Evolutionary conservation across 2,329 filamentous ascomycete species (phyloP).

Genomic region (Teratosphaeria destructans): DNA sequence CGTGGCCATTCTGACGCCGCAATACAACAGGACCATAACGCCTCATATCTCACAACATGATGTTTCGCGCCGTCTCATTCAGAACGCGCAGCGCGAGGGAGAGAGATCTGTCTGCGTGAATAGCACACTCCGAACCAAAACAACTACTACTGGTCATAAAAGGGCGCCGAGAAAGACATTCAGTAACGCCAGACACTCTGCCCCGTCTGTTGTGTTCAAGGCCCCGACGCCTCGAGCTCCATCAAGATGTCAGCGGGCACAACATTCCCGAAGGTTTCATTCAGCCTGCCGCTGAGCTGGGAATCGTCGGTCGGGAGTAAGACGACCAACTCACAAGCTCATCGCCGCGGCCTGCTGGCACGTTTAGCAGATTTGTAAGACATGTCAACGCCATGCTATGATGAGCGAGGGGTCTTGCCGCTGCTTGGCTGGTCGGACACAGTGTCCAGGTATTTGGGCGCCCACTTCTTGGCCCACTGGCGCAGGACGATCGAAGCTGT

Average conservation of each 20-base stretch:
- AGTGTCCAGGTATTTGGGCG: constrained; percentile 25
- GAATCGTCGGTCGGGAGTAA: not conserved
- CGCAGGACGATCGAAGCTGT: constrained; percentile 82
- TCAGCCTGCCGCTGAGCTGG: not conserved
- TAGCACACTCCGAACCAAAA: not conserved
- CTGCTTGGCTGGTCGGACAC: constrained; percentile 14
- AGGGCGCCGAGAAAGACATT: not conserved
- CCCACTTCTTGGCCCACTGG: constrained; percentile 67
- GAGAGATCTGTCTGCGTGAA: not conserved
- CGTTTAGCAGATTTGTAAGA: constrained; percentile 8
- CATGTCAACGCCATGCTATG: not conserved
- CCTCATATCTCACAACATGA: not conserved
- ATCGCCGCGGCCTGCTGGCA: constrained; percentile 3
- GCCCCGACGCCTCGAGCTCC: not conserved
- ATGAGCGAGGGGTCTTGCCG: constrained; percentile 25
- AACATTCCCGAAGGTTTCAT: not conserved
- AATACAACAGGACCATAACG: not conserved
- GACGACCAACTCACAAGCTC: not conserved
- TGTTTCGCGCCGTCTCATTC: not conserved
- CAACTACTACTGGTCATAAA: not conserved
- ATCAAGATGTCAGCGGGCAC: not conserved
- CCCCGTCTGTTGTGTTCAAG: not conserved
- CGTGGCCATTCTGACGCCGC: not conserved
- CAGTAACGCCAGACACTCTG: not conserved
- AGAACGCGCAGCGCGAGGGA: not conserved